Evolutionary conservation across 129 eudicot species (phyloP).

Genomic region (sunflower (Helianthus annuus)): HanXRQr2.0-SUNRISE NC_035441.2:170264003-170264502

Average conservation of each 20-base stretch:
- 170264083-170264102: too few relatives aligned
- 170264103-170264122: too few relatives aligned
- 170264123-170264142: too few relatives aligned
- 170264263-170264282: neutral
- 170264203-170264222: too few relatives aligned
- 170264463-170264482: slow-evolving; percentile 47
- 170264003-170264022: too few relatives aligned
- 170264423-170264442: slow-evolving; percentile 46
- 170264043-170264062: too few relatives aligned
- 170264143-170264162: too few relatives aligned
- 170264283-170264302: neutral
- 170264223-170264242: too few relatives aligned
- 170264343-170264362: slow-evolving; percentile 30
- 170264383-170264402: slow-evolving; percentile 4
- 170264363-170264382: neutral
- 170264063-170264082: too few relatives aligned
- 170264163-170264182: too few relatives aligned
- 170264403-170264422: slow-evolving; percentile 34
- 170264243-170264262: neutral
- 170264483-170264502: slow-evolving; percentile 44
- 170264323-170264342: slow-evolving; percentile 63
- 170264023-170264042: too few relatives aligned
- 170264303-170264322: neutral
- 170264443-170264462: slow-evolving; percentile 10
- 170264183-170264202: too few relatives aligned